Conservation (phyloP, 345 rosid genomes). For the Excoecaria cochinchinensis region DNA sequence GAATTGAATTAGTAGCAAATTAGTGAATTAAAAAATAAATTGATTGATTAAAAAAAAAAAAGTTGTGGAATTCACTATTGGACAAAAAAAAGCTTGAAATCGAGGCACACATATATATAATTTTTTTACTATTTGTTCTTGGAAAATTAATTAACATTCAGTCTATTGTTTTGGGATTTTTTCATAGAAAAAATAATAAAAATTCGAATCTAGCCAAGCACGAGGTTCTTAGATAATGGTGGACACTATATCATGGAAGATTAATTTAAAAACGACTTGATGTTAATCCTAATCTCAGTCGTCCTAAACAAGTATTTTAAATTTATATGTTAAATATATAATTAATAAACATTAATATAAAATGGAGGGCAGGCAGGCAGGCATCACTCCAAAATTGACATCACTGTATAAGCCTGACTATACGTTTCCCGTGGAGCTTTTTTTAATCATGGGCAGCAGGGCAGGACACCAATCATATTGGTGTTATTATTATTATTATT, state of each 20-base stretch:
- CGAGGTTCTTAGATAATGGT: conserved; percentile 13
- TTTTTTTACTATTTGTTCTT: neutral
- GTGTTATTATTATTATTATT: neutral
- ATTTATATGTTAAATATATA: neutral
- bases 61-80: too few relatives aligned
- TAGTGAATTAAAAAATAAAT: too few relatives aligned
- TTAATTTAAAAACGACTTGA: conserved; percentile 20
- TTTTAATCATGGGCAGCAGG: neutral
- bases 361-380: neutral
- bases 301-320: conserved; percentile 3
- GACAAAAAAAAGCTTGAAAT: too few relatives aligned
- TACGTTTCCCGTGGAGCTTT: conserved; percentile 1
- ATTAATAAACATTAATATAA: neutral
- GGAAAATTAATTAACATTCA: neutral
- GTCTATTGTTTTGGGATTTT: neutral
- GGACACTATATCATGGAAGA: neutral
- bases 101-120: too few relatives aligned
- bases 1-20: too few relatives aligned
- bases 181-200: neutral
- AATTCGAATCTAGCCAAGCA: conserved; percentile 25
- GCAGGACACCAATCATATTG: neutral
- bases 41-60: too few relatives aligned
- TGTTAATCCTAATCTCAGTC: conserved; percentile 32
- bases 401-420: neutral
- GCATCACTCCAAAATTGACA: conserved; percentile 8